Evolutionary conservation across 352 stramenopile species (phyloP), one percentile per base, ranked within the genome.

Genomic region (Pythium dissotocum): DNA sequence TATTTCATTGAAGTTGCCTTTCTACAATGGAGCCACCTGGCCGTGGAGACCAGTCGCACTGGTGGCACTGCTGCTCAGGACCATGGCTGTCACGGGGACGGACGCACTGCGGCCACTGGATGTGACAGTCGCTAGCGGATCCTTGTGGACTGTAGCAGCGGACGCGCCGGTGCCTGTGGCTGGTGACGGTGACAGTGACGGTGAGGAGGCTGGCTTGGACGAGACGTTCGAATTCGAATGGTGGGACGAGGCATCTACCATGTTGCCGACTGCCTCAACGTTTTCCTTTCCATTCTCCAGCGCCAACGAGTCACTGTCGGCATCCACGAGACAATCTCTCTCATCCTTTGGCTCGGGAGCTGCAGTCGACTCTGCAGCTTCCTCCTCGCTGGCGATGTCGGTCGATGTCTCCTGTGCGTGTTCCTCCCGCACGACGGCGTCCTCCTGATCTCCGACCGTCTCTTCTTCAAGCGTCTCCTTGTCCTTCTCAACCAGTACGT

Each of bases 271-370:
- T 58, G 65, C 58, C 30, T 62, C 65, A 13, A 12, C 28, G 38
- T 67, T 72, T 26, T 72, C 66, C 59, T 72, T 72, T 52, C 63
- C 65, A 30, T 40, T 28, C 21, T 52, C 40, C 10, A 12, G 16
- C 13, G n/a, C 24, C 42, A 13, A 49, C 40, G 40, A 9, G 4
- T 49, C 40, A 21, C 9, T 13, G 4, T 24, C 16, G 14, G 4
- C 14, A 49, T 49, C 40, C 18, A 16, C 21, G 9, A 24, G 14
- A 16, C 13, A 16, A 24, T 49, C 40, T 49, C 24, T 16, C 13
- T 49, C 40, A 5, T 49, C 14, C 6, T 49, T 16, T 49, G 40
- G 40, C 40, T 49, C 40, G 21, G 40, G 16, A 5, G 40, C 18
- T 24, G 40, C 24, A 49, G 24, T 24, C 14, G 40, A 16, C 8